Conservation (phyloP, 768 basidiomycete genomes). For the Amanita rimosa region DNA sequence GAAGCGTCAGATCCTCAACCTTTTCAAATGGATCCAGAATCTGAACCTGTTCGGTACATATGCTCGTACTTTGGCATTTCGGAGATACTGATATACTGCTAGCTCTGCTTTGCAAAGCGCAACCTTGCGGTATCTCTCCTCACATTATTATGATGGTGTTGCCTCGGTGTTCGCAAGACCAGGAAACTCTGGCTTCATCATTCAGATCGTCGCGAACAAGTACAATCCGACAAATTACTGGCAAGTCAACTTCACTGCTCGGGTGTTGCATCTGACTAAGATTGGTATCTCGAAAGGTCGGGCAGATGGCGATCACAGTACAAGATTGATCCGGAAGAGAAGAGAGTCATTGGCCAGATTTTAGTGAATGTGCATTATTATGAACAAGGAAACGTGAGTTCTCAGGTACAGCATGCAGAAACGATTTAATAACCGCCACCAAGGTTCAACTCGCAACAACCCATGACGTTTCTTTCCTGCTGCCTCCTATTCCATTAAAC, state of each 20-base stretch:
- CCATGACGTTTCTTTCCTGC: slow-evolving; percentile 52
- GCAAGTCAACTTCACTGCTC: slow-evolving; percentile 26
- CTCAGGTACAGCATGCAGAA: neutral
- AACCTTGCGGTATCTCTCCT: slow-evolving; percentile 52
- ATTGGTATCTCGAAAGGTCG: slow-evolving; percentile 43
- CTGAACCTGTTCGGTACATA: slow-evolving; percentile 69
- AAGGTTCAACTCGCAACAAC: slow-evolving; percentile 86
- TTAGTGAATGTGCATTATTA: slow-evolving; percentile 91
- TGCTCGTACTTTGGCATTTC: neutral
- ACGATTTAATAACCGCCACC: neutral
- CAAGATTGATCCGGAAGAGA: slow-evolving; percentile 51
- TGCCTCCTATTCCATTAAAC: slow-evolving; percentile 47
- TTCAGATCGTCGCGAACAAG: slow-evolving; percentile 91
- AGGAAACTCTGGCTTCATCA: slow-evolving; percentile 36
- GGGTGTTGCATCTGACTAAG: neutral
- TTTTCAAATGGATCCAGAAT: slow-evolving; percentile 46
- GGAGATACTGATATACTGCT: neutral
- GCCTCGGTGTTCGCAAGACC: slow-evolving; percentile 55
- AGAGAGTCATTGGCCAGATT: slow-evolving; percentile 59
- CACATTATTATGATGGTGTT: slow-evolving; percentile 81
- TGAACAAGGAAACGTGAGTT: slow-evolving; percentile 85
- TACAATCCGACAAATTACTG: slow-evolving; percentile 93
- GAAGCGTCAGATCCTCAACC: slow-evolving; percentile 67
- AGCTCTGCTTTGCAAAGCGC: slow-evolving; percentile 67
- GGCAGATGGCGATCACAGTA: slow-evolving; percentile 94